phyloP scores from a whole-genome alignment of 305 asterid genomes.

The Plantago rigida region DNA sequence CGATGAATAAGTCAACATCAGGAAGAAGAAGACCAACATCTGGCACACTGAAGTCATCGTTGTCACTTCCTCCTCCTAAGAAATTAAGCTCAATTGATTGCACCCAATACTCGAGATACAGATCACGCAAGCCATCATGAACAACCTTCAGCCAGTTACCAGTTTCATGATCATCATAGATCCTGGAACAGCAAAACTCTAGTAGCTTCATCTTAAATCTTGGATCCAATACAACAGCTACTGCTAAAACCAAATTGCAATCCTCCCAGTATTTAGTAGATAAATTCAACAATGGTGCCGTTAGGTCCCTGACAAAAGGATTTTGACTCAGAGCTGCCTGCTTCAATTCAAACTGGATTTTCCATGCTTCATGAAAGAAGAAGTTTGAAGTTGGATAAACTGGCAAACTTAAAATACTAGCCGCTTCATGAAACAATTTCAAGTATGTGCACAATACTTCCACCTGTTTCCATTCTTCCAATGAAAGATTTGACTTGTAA shows the following conservation, averaged over 20 bases:
- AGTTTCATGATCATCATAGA: slow-evolving; percentile 49
- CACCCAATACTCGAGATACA: slow-evolving; percentile 47
- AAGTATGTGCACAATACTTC: slow-evolving; percentile 48
- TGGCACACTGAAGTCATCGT: neutral
- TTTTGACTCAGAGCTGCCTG: slow-evolving; percentile 43
- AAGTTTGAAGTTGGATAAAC: slow-evolving; percentile 46
- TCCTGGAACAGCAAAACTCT: slow-evolving; percentile 50
- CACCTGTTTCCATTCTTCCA: slow-evolving; percentile 69
- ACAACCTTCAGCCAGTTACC: slow-evolving; percentile 44
- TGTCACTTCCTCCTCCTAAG: slow-evolving; percentile 29
- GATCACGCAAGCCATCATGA: slow-evolving; percentile 45
- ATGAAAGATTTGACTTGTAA: slow-evolving; percentile 36
- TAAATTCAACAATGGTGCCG: slow-evolving; percentile 44
- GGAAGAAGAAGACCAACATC: neutral
- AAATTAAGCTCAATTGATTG: slow-evolving; percentile 38
- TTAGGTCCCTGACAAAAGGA: slow-evolving; percentile 39
- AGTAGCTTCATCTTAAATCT: slow-evolving; percentile 69
- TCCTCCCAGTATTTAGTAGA: slow-evolving; percentile 62
- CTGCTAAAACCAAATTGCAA: slow-evolving; percentile 54
- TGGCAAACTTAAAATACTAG: slow-evolving; percentile 43
- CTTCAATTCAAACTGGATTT: slow-evolving; percentile 47
- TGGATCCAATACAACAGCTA: slow-evolving; percentile 87
- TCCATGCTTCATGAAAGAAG: slow-evolving; percentile 54
- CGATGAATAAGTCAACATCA: slow-evolving; percentile 50
- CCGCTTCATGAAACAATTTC: slow-evolving; percentile 60